Percentiles rank a stretch among this genome's conserved stretches.
These are phyloP conservation scores for Leucosporidium creatinivorum DNA, from an alignment of 768 basidiomycete genomes.

Conservation along the genomic window DNA sequence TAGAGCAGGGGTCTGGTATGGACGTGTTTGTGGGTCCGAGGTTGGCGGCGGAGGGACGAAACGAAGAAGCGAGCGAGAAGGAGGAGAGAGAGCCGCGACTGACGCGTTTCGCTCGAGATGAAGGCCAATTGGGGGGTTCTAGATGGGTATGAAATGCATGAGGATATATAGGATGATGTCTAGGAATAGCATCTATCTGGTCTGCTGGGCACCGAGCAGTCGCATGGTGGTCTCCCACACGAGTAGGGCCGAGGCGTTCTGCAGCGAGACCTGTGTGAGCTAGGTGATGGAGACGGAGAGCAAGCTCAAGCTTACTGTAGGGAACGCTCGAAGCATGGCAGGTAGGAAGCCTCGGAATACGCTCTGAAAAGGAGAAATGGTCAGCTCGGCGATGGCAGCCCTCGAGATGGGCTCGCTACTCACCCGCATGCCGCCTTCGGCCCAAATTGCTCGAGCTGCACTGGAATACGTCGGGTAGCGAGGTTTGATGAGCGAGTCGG, in stretches of 20 bases:
- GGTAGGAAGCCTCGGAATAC: conserved; percentile 35
- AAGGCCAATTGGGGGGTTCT: too few species aligned
- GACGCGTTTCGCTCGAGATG: too few species aligned
- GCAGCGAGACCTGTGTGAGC: not conserved
- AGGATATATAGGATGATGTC: too few species aligned
- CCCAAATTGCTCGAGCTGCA: conserved; percentile 22
- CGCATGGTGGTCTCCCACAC: conserved; percentile 35
- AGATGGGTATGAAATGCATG: too few species aligned
- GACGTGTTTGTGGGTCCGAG: too few species aligned
- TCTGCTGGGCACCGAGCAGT: conserved; percentile 22
- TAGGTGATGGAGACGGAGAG: too few species aligned
- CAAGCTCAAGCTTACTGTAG: conserved; percentile 13
- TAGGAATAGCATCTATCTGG: too few species aligned
- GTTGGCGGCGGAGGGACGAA: too few species aligned
- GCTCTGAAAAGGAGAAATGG: conserved; percentile 3
- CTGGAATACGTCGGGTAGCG: conserved; percentile 25
- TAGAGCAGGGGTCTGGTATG: too few species aligned
- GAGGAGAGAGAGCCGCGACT: too few species aligned
- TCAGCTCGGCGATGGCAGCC: too few species aligned
- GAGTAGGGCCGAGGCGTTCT: conserved; percentile 34
- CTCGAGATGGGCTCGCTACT: not conserved
- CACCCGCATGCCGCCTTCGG: conserved; percentile 28
- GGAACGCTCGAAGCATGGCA: conserved; percentile 32
- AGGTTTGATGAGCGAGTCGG: conserved; percentile 29
- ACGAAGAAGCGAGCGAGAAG: too few species aligned